These are phyloP conservation scores for Avicennia marina DNA, from an alignment of 257 asterid genomes.

Conservation along the genomic window DNA sequence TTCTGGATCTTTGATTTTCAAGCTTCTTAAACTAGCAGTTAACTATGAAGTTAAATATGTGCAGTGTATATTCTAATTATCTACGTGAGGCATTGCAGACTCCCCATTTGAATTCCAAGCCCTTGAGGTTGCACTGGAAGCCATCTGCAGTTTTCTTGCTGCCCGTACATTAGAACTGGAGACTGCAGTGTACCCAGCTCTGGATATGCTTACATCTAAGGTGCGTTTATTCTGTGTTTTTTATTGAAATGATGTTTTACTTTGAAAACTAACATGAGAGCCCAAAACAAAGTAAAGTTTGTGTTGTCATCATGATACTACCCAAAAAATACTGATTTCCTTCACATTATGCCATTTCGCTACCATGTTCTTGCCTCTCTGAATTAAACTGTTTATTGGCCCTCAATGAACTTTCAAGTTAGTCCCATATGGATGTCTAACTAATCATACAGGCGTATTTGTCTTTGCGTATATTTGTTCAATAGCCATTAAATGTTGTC, in stretches of 20 bases:
- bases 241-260: background rate
- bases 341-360: background rate
- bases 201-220: slow-evolving; percentile 85
- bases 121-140: slow-evolving; percentile 81
- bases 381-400: too few relatives aligned
- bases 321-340: too few relatives aligned
- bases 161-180: slow-evolving; percentile 71
- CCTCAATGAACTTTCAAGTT: too few relatives aligned
- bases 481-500: too few relatives aligned
- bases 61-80: slow-evolving; percentile 10
- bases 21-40: too few relatives aligned
- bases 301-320: too few relatives aligned
- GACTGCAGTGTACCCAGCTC: slow-evolving; percentile 77
- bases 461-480: too few relatives aligned
- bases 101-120: slow-evolving; percentile 68
- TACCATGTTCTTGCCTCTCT: background rate
- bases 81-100: slow-evolving; percentile 35
- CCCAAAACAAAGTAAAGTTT: background rate
- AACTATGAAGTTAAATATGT: too few relatives aligned
- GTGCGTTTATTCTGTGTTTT: slow-evolving; percentile 23
- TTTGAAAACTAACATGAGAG: background rate
- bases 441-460: too few relatives aligned
- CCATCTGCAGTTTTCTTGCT: slow-evolving; percentile 69
- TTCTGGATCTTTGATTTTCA: too few relatives aligned
- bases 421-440: too few relatives aligned